phyloP scores from a whole-genome alignment of 352 stramenopile genomes.

The Pythium coloratum region DNA sequence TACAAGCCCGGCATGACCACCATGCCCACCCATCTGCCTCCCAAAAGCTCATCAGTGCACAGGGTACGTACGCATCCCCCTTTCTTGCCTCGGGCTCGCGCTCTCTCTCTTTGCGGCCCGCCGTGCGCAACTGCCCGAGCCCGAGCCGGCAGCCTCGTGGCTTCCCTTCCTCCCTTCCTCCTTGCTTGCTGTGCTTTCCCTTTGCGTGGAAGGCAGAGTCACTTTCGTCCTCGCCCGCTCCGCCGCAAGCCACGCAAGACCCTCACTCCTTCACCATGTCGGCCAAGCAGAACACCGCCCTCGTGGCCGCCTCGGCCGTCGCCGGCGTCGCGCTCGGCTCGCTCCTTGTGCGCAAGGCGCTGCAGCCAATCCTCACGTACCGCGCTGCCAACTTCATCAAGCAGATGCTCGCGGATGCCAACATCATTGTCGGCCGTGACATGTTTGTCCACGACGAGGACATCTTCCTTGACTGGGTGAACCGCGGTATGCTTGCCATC shows the following conservation, averaged over 20 bases:
- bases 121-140: slow-evolving; percentile 17
- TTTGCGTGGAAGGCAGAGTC: slow-evolving; percentile 1
- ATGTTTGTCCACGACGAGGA: slow-evolving; percentile 79
- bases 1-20: slow-evolving; percentile 18
- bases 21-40: slow-evolving; percentile 25
- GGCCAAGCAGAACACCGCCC: slow-evolving; percentile 56
- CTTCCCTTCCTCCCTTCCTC: slow-evolving; percentile 1
- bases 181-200: background rate
- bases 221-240: slow-evolving; percentile 26
- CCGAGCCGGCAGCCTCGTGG: background rate
- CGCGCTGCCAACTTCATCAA: slow-evolving; percentile 80
- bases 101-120: slow-evolving; percentile 16
- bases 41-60: slow-evolving; percentile 11
- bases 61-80: slow-evolving; percentile 16
- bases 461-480: slow-evolving; percentile 87
- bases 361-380: slow-evolving; percentile 68
- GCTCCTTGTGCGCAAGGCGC: slow-evolving; percentile 59
- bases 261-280: slow-evolving; percentile 39
- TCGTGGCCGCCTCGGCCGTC: slow-evolving; percentile 65
- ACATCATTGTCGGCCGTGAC: slow-evolving; percentile 82
- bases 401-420: slow-evolving; percentile 73
- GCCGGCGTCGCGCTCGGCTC: slow-evolving; percentile 64
- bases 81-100: slow-evolving; percentile 9
- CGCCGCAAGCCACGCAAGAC: slow-evolving; percentile 14
- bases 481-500: slow-evolving; percentile 83